Percentiles rank a stretch among this genome's conserved stretches.
These are phyloP conservation scores for Suhomyces bribrorum DNA, from an alignment of 1,139 yeast genomes.

Conservation along the genomic window DNA sequence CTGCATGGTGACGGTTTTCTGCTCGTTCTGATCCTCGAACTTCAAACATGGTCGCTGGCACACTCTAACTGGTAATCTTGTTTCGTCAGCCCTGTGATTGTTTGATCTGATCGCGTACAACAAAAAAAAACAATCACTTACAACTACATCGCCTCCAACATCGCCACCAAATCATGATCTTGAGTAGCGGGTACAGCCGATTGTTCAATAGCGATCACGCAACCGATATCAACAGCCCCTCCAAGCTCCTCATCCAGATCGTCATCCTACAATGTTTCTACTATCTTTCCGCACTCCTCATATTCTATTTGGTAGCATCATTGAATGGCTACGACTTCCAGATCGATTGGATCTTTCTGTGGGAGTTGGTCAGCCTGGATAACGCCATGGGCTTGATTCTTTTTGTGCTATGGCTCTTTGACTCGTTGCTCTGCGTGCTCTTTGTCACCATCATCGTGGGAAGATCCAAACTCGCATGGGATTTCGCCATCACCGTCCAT, in stretches of 20 bases:
- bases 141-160: not conserved
- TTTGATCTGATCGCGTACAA: too few relatives aligned
- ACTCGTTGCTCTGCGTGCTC: conserved; percentile 72
- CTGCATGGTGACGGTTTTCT: too few relatives aligned
- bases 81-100: too few relatives aligned
- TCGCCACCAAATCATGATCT: conserved; percentile 8
- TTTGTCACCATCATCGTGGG: conserved; percentile 89
- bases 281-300: conserved; percentile 59
- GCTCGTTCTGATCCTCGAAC: too few relatives aligned
- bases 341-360: conserved; percentile 74
- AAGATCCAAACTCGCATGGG: conserved; percentile 91
- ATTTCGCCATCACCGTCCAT: conserved; percentile 88
- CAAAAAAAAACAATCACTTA: too few relatives aligned
- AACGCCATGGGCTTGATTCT: conserved; percentile 81
- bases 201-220: conserved; percentile 28
- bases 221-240: conserved; percentile 38
- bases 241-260: conserved; percentile 54
- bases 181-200: conserved; percentile 26
- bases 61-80: too few relatives aligned
- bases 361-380: conserved; percentile 73
- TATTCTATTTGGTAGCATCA: conserved; percentile 58
- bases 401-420: conserved; percentile 75
- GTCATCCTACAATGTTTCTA: conserved; percentile 65
- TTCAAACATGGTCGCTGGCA: too few relatives aligned
- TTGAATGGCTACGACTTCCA: conserved; percentile 65